Base-by-base conservation (phyloP, 768 basidiomycete species). In the Galerina marginata region DNA sequence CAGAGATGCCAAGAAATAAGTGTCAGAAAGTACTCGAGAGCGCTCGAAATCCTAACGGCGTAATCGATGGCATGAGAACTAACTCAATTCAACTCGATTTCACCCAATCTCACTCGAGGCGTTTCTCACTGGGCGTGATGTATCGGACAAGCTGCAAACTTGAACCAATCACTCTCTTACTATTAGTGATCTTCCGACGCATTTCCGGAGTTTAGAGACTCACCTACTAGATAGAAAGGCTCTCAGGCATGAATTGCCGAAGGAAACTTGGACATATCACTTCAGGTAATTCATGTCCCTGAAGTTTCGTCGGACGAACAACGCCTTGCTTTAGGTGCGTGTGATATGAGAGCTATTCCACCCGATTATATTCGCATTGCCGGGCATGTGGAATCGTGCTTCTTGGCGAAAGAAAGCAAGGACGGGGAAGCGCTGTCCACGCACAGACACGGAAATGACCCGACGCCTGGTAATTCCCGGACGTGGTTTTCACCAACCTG, bases 181-280 rank as follows among this genome's bases (percentile, higher is more conserved):
- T 48, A 46, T 36, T 33, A 54, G 54, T 43, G 51, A 59, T 60
- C 60, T 60, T 62, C 64, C 63, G 61, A 60, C 54, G 48, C 56
- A 60, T 53, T 54, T 64, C 60, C 65, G 60, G 67, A 62, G 61
- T 61, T 65, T 59, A 58, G 58, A 62, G 47, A 44, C 23, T 47
- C 43, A 48, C 51, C 42, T 51, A 48, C 20, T 20, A 20, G 20
- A 50, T 10, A 16, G 47, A n/a, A 20, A 49, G 15, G 47, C 43
- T 46, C 52, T 16, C 58, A 59, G 51, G 58, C 58, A 48, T 53
- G 52, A 48, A 59, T 59, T 53, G 46, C 58, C 58, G 52, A 47
- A 38, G 23, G 9, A 40, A 39, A 33, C 36, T 52, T 52, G 38
- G 37, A 40, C 16, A 25, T 33, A 38, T 38, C 11, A 15, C 48